A percentile compares a stretch with the other conserved stretches of the same genome.
Evolutionary conservation across 2,329 filamentous ascomycete species (phyloP).

Genomic region (Fusarium sp.): DNA sequence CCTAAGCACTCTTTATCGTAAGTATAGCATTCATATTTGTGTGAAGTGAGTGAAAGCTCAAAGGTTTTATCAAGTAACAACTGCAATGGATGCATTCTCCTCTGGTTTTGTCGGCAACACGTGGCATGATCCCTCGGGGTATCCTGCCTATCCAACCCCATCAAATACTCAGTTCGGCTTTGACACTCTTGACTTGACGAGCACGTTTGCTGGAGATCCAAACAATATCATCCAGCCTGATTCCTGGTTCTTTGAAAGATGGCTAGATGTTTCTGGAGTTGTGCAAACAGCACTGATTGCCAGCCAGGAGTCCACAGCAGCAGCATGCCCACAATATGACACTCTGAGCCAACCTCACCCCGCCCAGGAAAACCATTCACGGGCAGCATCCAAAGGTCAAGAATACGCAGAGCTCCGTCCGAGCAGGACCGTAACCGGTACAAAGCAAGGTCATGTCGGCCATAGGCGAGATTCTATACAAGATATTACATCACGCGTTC

Average conservation of each 20-base stretch:
- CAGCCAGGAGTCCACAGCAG: not conserved
- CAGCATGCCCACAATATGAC: no score
- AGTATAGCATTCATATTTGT: fast-evolving
- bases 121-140: not conserved
- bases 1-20: not conserved
- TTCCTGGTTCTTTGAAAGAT: not conserved
- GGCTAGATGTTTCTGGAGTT: not conserved
- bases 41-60: fast-evolving
- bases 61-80: fast-evolving
- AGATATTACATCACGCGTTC: not conserved
- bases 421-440: fast-evolving
- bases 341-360: not conserved
- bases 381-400: not conserved
- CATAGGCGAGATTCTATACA: not conserved
- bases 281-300: not conserved
- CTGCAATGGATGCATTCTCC: not conserved
- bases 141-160: not conserved
- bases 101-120: not conserved
- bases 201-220: fast-evolving
- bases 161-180: not conserved
- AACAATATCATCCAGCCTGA: fast-evolving
- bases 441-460: not conserved
- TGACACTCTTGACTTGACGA: not conserved
- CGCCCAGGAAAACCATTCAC: fast-evolving
- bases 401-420: fast-evolving